Evolutionary conservation across 164 flowering plant species (phyloP), one percentile per base, ranked within the genome.

Genomic region (Cinnamomum micranthum): DNA sequence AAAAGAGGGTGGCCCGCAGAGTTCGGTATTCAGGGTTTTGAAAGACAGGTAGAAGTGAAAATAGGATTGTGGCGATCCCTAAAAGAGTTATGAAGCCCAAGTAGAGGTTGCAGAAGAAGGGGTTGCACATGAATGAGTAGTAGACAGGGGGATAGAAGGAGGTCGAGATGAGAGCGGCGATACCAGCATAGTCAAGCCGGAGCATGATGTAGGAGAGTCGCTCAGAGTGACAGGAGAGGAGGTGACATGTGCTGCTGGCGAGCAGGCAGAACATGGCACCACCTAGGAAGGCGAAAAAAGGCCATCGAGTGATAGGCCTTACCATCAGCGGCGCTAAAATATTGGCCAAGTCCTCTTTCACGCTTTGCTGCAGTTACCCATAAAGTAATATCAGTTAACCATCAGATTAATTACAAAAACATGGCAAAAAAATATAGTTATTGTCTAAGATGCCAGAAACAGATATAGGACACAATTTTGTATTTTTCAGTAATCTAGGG

Each of bases 251-350:
- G 86, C 99, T 93, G 87, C 99, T 95, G 35, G 97, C 88, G 9
- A 95, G 84, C 75, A 95, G 81, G 82, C 98, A 95, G 73, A 95
- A 93, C 99, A 95, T 93, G 58, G 99, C 99, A 17, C 99, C 99
- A 20, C 99, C 97, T 73, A 95, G 52, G 83, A 93, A 95, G 24
- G 90, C 91, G 71, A 84, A 95, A 80, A 95, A 93, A 20, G 99
- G 99, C 99, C 98, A 95, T 15, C 97, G 84, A 0, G 99, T 93
- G 63, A 95, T 93, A 25, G 98, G 98, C 67, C 86, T 78, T 68
- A 85, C 50, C 83, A 86, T 14, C 73, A 91, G 41, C 2, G 99
- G 98, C 7, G 92, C 93, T 78, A 92, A 84, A 24, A 89, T 78
- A 84, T 90, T 91, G 13, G 84, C 89, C 58, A 95, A 59, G 35